Percentiles rank a stretch among this genome's conserved stretches.
phyloP scores from a whole-genome alignment of 23 red algal species.

The Gracilariopsis chorda region DNA sequence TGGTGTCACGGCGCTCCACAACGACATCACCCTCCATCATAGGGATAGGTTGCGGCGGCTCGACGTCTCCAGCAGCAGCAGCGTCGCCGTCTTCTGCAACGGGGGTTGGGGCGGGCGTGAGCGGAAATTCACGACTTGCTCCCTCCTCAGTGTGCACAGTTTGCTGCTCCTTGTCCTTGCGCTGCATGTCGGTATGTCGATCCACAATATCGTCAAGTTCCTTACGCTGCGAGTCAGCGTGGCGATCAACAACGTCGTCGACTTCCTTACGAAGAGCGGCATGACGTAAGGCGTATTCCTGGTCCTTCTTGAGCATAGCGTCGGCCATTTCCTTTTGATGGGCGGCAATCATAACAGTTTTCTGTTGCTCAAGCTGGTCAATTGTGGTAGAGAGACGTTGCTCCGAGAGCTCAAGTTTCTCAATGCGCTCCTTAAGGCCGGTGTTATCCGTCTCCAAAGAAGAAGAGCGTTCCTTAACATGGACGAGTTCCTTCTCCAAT shows the following conservation, averaged over 20 bases:
- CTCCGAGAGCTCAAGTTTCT: neutral
- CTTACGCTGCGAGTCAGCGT: neutral
- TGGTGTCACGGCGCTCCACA: neutral
- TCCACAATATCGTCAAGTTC: neutral
- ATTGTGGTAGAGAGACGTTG: constrained; percentile 10
- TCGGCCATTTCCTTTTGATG: constrained; percentile 29
- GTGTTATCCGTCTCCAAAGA: neutral
- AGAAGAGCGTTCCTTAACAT: neutral
- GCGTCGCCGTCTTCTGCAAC: neutral
- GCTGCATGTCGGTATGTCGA: constrained; percentile 7
- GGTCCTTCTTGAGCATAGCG: constrained; percentile 17
- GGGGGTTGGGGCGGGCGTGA: neutral
- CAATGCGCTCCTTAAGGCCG: constrained; percentile 10
- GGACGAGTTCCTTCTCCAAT: neutral
- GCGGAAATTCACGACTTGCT: neutral
- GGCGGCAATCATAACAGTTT: neutral
- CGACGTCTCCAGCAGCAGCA: neutral
- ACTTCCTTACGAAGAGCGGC: constrained; percentile 51
- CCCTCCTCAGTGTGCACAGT: neutral
- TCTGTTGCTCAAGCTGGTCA: constrained; percentile 33
- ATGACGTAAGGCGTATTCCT: constrained; percentile 18
- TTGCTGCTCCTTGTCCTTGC: neutral
- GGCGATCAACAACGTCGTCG: constrained; percentile 57
- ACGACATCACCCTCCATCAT: constrained; percentile 2
- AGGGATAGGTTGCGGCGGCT: no score